Evolutionary conservation across 2,329 filamentous ascomycete genomes (phyloP), one percentile per base, ranked within the genome.

Genomic region (Beauveria sp.): DNA sequence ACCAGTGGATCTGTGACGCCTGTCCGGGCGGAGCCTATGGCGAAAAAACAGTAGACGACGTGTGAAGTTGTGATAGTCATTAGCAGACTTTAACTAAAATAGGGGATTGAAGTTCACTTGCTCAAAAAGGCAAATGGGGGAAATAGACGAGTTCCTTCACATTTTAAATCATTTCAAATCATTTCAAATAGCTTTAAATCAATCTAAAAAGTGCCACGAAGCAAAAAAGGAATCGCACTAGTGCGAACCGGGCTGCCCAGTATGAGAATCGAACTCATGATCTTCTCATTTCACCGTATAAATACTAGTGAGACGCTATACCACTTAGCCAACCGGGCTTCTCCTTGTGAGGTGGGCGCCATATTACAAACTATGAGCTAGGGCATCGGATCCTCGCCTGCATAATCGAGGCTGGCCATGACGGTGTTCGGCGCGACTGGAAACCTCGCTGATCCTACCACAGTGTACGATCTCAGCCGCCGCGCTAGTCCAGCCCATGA

Each of bases 301-400:
- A 58, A 70, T 71, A 71, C 70, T 72, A 72, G 70, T 72, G 70
- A 72, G 66, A 71, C 70, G 70, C 70, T 71, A 67, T 72, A 72
- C 70, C 70, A 71, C 70, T 72, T 64, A 72, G 70, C 70, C 69
- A 72, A 70, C 66, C 67, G 65, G 68, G 70, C 67, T 50, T 59
- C 1, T 56, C n/a, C 30, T 58, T 28, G 8, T 24, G 8, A 16
- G 6, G 1, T 0, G 9, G 1, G 34, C 4, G 20, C 14, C 22
- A 9, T 56, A 62, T 52, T 62, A 26, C 28, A 24, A 1, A 5
- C 40, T 60, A 60, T 62, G 43, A 45, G 22, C 51, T 38, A 9
- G 28, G 1, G 3, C 3, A 26, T 8, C 24, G 1, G 14, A 20
- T 42, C 34, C 34, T 38, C 49, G n/a, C 28, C 49, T 20, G 7